phyloP scores from a whole-genome alignment of 2,329 filamentous ascomycete species.

The Penicillium thymicola region DNA sequence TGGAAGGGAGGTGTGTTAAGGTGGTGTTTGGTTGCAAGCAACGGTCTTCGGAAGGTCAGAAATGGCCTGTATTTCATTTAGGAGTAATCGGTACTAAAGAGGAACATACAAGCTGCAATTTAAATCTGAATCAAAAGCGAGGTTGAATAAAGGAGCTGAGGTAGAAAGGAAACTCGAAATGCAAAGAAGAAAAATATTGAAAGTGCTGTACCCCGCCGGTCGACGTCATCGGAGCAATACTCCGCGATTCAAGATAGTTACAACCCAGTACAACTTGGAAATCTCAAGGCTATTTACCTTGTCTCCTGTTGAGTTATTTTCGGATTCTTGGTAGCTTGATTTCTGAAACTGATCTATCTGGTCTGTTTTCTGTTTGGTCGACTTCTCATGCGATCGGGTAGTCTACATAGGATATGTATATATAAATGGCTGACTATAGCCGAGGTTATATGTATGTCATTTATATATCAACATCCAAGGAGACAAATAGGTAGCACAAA shows the following conservation, averaged over 20 bases:
- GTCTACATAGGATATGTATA: background rate
- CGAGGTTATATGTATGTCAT: background rate
- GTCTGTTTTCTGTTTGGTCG: background rate
- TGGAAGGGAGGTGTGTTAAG: conserved; percentile 15
- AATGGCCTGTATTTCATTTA: conserved; percentile 3
- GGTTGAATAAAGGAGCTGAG: background rate
- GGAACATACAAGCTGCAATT: background rate
- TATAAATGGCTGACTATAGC: background rate
- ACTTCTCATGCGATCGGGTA: background rate
- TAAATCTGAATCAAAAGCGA: background rate
- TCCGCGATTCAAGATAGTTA: conserved; percentile 11
- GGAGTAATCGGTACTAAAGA: background rate
- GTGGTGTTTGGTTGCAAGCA: conserved; percentile 11
- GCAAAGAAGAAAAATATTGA: background rate
- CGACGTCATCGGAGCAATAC: conserved; percentile 23
- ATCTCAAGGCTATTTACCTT: background rate
- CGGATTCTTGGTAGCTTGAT: background rate
- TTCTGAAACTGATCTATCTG: background rate
- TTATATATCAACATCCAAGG: background rate
- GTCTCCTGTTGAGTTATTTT: no score
- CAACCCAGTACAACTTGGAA: background rate
- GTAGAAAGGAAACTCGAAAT: background rate
- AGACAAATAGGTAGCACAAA: background rate
- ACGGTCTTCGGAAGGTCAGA: conserved; percentile 26
- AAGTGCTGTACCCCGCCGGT: conserved; percentile 11